Evolutionary conservation across 306 rosid species (phyloP), one percentile per base, ranked within the genome.

Genomic region (Corylus americana): DNA sequence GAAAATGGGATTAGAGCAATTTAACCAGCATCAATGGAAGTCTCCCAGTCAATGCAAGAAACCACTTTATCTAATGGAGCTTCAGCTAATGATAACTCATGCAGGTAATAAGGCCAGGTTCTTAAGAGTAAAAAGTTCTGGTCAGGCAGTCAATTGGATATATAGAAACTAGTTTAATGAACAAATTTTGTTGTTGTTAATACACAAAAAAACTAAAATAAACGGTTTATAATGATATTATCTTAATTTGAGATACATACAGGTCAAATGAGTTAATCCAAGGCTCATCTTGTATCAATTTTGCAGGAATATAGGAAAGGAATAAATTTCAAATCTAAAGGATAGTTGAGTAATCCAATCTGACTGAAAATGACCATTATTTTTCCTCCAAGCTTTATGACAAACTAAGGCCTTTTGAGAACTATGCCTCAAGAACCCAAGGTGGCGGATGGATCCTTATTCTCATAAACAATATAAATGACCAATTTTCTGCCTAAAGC

Each of bases 1-100:
- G 62, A 72, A 67, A 29, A 77, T 74, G 51, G 71, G 76, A 62
- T 17, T 61, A 20, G 16, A 20, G 39, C 55, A 44, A 70, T 47
- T 45, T 70, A 47, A 70, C 74, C 11, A 64, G 3, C 44, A 64
- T 18, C 45, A 35, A 64, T 67, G 51, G 64, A 62, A 58, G 50
- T 11, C 67, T 22, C 77, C 25, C 37, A 9, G 54, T 27, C 64
- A 71, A 58, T 53, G 31, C 81, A 18, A 54, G 55, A 67, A 55
- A 78, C 45, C 71, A 11, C 35, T 61, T 48, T 37, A 37, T 55
- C 74, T 47, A 45, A 74, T 66, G 49, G 61, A 73, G 29, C 79
- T 53, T 55, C 71, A 75, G 35, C 20, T 35, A 22, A 58, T n/a
- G 35, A 27, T 22, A 58, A 58, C 31, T 11, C 27, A 18, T 22